Evolutionary conservation across 371 early-diverging fungal species (phyloP).

Genomic region (Mortierella sp.): DNA sequence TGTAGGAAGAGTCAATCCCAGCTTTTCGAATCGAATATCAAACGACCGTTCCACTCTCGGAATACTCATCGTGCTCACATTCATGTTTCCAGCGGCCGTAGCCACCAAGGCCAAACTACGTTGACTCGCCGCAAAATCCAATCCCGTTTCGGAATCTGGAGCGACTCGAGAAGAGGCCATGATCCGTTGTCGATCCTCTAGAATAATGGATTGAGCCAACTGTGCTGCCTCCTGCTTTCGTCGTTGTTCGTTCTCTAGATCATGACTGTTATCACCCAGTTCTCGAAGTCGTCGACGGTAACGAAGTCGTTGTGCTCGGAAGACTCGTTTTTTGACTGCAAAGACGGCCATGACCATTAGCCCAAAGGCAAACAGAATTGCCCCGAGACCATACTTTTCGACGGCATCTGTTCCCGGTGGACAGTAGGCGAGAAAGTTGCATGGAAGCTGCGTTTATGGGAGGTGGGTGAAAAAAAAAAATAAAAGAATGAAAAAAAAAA

Average conservation of each 20-base stretch:
- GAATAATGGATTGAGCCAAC: constrained; percentile 31
- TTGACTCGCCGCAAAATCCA: constrained; percentile 32
- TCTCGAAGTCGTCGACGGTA: constrained; percentile 39
- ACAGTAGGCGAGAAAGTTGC: constrained; percentile 46
- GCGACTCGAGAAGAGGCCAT: not conserved
- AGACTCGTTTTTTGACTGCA: constrained; percentile 31
- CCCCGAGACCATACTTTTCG: constrained; percentile 44
- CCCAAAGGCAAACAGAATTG: constrained; percentile 30
- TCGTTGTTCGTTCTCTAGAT: constrained; percentile 21
- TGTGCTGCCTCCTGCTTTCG: constrained; percentile 22
- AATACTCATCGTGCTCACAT: constrained; percentile 39
- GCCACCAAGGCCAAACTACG: constrained; percentile 30
- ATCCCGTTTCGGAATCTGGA: too few relatives aligned
- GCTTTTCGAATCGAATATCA: constrained; percentile 65
- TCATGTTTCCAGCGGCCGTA: constrained; percentile 32
- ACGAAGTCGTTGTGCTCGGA: constrained; percentile 29
- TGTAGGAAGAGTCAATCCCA: constrained; percentile 63
- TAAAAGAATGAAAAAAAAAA: not conserved
- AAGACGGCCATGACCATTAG: constrained; percentile 38
- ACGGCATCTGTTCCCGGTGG: constrained; percentile 37
- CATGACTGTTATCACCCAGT: constrained; percentile 33
- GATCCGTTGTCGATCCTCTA: constrained; percentile 19
- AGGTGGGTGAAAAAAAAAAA: not conserved
- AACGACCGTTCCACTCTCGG: constrained; percentile 48
- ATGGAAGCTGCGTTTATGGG: constrained; percentile 23